Base-by-base conservation (phyloP, 139 green algal genomes). In the Zygnema cylindricum region DNA sequence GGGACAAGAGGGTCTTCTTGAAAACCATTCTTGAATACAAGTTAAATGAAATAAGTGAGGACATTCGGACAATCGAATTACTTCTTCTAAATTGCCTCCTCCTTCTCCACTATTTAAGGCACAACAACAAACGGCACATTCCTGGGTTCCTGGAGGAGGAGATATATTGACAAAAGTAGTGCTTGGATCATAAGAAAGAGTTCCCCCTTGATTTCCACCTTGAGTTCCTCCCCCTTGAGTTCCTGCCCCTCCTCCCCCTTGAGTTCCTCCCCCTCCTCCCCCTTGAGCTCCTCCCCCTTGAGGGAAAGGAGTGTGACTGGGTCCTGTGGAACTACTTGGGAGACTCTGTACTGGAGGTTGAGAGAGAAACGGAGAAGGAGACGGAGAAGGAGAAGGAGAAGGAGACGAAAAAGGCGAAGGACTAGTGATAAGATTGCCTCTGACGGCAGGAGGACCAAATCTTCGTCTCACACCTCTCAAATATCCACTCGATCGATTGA, bases 1-100 rank as follows among this genome's bases (percentile, higher is more conserved):
- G 2, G 77, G 77, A 41, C 77, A 84, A 2, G 33, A 69, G 21
- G 77, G 77, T 54, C 36, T 39, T 54, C 30, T 49, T 21, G n/a
- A 35, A 35, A 84, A 41, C 35, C 77, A 84, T 54, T 84, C 30
- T 35, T 54, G 3, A 55, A 84, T 84, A 33, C 77, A 84, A 21
- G n/a, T 2, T 21, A 39, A 2, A 33, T 84, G 77, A 54, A 71
- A 84, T 32, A 69, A 25, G 77, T 84, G 77, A 21, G n/a, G 49
- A 54, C 77, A 79, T 43, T 79, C 71, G 7, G 71, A 3, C 3
- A 79, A 16, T 43, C 21, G 36, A 25, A 79, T 16, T 16, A 79
- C 71, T 16, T 63, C 49, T 16, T 63, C 7, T n/a, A n/a, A n/a
- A n/a, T n/a, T n/a, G n/a, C n/a, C n/a, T 25, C 16, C 49, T 7